Evolutionary conservation across 305 asterid species (phyloP).

Genomic region (Fraxinus dipetala): DNA sequence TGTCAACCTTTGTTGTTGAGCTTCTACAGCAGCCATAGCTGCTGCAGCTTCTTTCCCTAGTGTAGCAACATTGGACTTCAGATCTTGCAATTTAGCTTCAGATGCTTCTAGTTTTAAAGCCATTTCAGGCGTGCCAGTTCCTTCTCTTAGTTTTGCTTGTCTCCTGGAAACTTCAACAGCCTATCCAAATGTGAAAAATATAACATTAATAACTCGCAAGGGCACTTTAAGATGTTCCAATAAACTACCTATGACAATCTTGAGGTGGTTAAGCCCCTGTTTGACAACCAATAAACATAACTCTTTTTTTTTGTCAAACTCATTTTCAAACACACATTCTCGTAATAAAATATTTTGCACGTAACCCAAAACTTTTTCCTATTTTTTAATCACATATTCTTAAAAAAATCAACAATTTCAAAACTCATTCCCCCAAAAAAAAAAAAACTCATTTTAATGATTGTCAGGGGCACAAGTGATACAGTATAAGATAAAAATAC

Average conservation of each 20-base stretch:
- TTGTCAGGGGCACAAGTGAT: background rate
- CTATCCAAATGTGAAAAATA: conserved; percentile 70
- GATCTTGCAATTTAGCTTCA: conserved; percentile 82
- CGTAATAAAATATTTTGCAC: too few species aligned
- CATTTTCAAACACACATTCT: too few species aligned
- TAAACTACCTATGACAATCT: conserved; percentile 15
- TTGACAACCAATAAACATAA: too few species aligned
- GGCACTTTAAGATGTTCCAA: conserved; percentile 18
- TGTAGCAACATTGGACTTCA: conserved; percentile 76
- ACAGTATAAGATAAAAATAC: background rate
- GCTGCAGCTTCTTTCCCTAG: conserved; percentile 97
- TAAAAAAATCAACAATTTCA: too few species aligned
- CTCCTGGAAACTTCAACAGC: conserved; percentile 89
- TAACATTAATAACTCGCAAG: conserved; percentile 28
- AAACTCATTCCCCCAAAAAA: too few species aligned
- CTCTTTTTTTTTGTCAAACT: too few species aligned
- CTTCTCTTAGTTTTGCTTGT: conserved; percentile 91
- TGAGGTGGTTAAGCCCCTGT: conserved; percentile 7
- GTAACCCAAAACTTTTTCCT: too few species aligned
- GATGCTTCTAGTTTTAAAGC: conserved; percentile 87
- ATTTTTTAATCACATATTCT: too few species aligned
- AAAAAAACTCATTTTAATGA: too few species aligned
- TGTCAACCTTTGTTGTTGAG: conserved; percentile 91
- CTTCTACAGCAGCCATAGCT: conserved; percentile 99
- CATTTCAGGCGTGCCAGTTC: conserved; percentile 82